These are phyloP conservation scores for Micromonas pusilla DNA, from an alignment of 139 green algal species.

Conservation along the genomic window DNA sequence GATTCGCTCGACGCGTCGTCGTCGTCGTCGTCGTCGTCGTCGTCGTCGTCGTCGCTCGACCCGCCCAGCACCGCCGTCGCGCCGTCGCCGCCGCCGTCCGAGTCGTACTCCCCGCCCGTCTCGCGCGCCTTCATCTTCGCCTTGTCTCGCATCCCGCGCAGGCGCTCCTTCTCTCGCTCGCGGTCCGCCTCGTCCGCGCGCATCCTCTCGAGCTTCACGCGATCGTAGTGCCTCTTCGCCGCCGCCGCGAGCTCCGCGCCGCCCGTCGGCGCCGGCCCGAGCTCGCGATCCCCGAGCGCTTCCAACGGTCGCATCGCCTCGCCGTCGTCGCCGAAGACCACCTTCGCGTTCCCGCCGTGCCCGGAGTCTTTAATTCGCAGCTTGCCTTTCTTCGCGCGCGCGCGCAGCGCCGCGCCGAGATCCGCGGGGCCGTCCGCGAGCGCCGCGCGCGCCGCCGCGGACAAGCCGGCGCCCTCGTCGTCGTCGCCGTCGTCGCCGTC, in stretches of 20 bases:
- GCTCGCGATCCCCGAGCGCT: neutral
- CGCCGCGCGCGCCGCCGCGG: neutral
- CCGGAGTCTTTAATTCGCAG: neutral
- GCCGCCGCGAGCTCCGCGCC: neutral
- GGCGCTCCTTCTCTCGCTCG: slow-evolving; percentile 9
- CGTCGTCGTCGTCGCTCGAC: neutral
- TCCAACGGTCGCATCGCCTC: slow-evolving; percentile 9
- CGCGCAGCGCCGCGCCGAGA: neutral
- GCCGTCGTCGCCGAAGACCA: slow-evolving; percentile 26
- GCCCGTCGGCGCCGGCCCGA: neutral
- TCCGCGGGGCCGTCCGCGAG: neutral
- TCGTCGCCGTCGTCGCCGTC: slow-evolving; percentile 13
- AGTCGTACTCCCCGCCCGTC: neutral
- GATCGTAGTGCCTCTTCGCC: neutral
- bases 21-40: neutral
- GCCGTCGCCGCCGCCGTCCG: neutral
- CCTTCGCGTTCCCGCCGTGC: neutral
- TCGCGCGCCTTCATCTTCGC: neutral
- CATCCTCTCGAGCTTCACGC: neutral
- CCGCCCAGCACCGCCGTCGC: neutral
- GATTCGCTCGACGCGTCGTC: neutral
- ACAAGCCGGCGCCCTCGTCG: neutral
- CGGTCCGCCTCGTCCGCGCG: neutral
- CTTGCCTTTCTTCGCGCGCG: slow-evolving; percentile 14
- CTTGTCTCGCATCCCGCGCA: neutral